These are phyloP conservation scores for Phylloporus scabripes DNA, from an alignment of 768 basidiomycete genomes.

Conservation along the genomic window DNA sequence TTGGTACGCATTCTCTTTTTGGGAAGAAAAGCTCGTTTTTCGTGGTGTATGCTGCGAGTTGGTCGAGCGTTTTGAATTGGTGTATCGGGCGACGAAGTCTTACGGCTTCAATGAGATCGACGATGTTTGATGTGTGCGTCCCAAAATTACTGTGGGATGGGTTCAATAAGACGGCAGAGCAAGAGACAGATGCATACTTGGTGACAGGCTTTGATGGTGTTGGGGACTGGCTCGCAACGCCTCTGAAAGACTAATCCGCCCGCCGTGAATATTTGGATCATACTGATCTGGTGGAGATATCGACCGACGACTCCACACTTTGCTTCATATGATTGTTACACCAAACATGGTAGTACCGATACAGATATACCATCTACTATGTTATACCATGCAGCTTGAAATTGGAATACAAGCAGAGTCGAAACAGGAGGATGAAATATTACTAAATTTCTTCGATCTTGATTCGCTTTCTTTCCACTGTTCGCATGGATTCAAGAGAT, in stretches of 20 bases:
- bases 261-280: too few species aligned
- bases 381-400: background rate
- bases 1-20: slow-evolving; percentile 19
- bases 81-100: slow-evolving; percentile 12
- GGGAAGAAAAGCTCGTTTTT: slow-evolving; percentile 22
- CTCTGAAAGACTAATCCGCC: too few species aligned
- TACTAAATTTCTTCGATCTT: slow-evolving; percentile 14
- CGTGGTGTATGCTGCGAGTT: slow-evolving; percentile 23
- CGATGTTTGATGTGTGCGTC: slow-evolving; percentile 28
- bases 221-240: slow-evolving; percentile 12
- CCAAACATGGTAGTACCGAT: background rate
- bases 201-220: slow-evolving; percentile 12
- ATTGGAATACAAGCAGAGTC: background rate
- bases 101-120: slow-evolving; percentile 25
- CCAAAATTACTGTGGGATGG: slow-evolving; percentile 13
- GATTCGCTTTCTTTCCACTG: slow-evolving; percentile 12
- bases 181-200: slow-evolving; percentile 1
- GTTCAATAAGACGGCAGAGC: background rate
- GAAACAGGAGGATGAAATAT: background rate
- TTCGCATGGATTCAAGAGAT: background rate
- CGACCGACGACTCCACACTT: too few species aligned
- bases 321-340: too few species aligned
- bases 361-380: background rate
- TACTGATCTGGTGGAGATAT: too few species aligned
- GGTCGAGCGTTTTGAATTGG: slow-evolving; percentile 16